Evolutionary conservation across 257 asterid species (phyloP), one percentile per base, ranked within the genome.

Genomic region (Agastache rugosa): DNA sequence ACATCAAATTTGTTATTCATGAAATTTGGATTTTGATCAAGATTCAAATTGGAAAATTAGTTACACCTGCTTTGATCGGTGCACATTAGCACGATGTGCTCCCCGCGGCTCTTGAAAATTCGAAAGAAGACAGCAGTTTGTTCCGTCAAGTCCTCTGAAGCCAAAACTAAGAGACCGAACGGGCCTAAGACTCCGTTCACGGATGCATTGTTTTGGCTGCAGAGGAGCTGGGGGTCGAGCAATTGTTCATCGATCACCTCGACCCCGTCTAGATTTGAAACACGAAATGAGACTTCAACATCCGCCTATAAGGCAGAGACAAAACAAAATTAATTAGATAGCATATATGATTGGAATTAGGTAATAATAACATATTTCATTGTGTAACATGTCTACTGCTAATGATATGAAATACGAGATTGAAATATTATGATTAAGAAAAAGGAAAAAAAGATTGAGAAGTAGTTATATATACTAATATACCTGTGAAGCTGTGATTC

Each of bases 41-140:
- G 19, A 58, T 12, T 25, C 6, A 4, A 14, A 58, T 58, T 16
- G 12, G 4, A 4, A 39, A 35, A 4, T 54, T 11, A 1, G 11
- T 16, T 17, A 3, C 56, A 81, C 92, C 87, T 85, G 84, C 85
- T 81, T 63, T 83, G 92, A 54, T 87, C 90, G 48, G 78, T 79
- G 41, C 90, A 84, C 88, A 87, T 83, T 51, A 87, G 83, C 68
- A 81, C 87, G 12, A 81, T 78, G 59, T 67, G 67, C 60, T 78
- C 81, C 50, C 14, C 74, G 3, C 54, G 10, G 4, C 55, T 56
- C 73, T 74, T 86, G 76, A 82, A 79, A 50, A 88, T 23, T 47
- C 81, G 75, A 6, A 86, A 88, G 58, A 81, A 86, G 35, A 88
- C 58, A 0, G 85, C 83, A n/a, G 88, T 88, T 39, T 81, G 74